Conservation (phyloP, 2,329 filamentous ascomycete genomes). For the Pestalotiopsis sp. region DNA sequence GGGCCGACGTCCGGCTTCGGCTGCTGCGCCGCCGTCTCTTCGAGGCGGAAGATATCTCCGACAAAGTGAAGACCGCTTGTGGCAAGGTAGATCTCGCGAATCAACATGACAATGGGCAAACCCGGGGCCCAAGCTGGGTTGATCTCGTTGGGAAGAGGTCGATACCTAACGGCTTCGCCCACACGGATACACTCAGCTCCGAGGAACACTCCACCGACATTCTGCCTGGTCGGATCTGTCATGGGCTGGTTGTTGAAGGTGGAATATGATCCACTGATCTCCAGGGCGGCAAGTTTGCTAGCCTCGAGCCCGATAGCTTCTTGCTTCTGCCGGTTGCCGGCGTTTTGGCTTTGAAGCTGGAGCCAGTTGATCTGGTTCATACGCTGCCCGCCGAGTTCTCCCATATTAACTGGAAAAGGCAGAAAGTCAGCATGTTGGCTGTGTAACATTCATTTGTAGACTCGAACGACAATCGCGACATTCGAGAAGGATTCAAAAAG, state of each 20-base stretch:
- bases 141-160: conserved; percentile 39
- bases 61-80: conserved; percentile 23
- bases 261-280: conserved; percentile 50
- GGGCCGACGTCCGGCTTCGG: conserved; percentile 10
- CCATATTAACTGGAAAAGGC: conserved; percentile 24
- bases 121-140: conserved; percentile 30
- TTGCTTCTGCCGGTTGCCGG: conserved; percentile 36
- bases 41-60: conserved; percentile 29
- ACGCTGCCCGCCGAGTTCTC: conserved; percentile 38
- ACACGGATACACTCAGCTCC: conserved; percentile 52
- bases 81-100: conserved; percentile 37
- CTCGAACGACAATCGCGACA: neutral
- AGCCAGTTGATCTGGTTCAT: conserved; percentile 48
- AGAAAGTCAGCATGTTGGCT: neutral
- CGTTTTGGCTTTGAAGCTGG: conserved; percentile 30
- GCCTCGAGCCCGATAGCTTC: conserved; percentile 49
- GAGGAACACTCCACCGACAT: conserved; percentile 51
- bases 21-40: conserved; percentile 18
- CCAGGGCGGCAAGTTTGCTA: conserved; percentile 52
- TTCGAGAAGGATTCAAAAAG: neutral
- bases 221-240: conserved; percentile 30
- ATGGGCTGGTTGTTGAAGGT: conserved; percentile 43
- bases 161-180: conserved; percentile 51
- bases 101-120: conserved; percentile 34
- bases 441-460: neutral